phyloP scores from a whole-genome alignment of 2,329 filamentous ascomycete genomes.

The Didymella pomorum region DNA sequence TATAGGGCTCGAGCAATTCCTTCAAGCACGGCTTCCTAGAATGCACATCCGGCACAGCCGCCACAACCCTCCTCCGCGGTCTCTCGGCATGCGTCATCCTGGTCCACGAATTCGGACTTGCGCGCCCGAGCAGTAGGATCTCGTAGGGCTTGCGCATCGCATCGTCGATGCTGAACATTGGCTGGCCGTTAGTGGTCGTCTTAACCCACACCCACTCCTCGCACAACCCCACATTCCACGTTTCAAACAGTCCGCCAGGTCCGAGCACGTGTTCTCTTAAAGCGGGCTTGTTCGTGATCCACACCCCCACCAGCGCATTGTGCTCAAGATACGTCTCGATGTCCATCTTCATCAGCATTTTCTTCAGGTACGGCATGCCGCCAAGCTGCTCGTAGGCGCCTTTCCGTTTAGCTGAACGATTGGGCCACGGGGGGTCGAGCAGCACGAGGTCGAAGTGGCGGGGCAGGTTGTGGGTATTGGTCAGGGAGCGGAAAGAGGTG shows the following conservation, averaged over 20 bases:
- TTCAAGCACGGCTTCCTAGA: slow-evolving; percentile 80
- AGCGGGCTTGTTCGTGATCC: slow-evolving; percentile 77
- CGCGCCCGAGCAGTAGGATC: slow-evolving; percentile 68
- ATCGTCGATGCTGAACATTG: slow-evolving; percentile 67
- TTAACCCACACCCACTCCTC: slow-evolving; percentile 85
- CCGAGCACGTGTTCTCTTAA: slow-evolving; percentile 64
- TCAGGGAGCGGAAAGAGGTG: slow-evolving; percentile 46
- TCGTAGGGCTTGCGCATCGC: slow-evolving; percentile 80
- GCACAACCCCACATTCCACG: slow-evolving; percentile 70
- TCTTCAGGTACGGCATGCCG: slow-evolving; percentile 58
- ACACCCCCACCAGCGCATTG: slow-evolving; percentile 68
- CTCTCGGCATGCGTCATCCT: slow-evolving; percentile 34
- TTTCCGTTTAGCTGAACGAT: slow-evolving; percentile 73
- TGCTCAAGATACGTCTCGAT: slow-evolving; percentile 55
- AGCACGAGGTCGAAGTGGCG: slow-evolving; percentile 71
- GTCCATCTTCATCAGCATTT: slow-evolving; percentile 53
- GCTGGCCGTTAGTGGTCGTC: slow-evolving; percentile 69
- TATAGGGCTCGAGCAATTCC: slow-evolving; percentile 63
- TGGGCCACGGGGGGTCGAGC: slow-evolving; percentile 84
- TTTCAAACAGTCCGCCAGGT: slow-evolving; percentile 66
- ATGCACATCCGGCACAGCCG: slow-evolving; percentile 78
- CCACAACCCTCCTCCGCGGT: slow-evolving; percentile 64
- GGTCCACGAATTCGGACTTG: slow-evolving; percentile 36
- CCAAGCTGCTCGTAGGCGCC: slow-evolving; percentile 57
- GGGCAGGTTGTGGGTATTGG: slow-evolving; percentile 53